A percentile compares a stretch with the other conserved stretches of the same genome.
These are phyloP conservation scores for Trifolium fragiferum DNA, from an alignment of 306 rosid species.

Conservation along the genomic window DNA sequence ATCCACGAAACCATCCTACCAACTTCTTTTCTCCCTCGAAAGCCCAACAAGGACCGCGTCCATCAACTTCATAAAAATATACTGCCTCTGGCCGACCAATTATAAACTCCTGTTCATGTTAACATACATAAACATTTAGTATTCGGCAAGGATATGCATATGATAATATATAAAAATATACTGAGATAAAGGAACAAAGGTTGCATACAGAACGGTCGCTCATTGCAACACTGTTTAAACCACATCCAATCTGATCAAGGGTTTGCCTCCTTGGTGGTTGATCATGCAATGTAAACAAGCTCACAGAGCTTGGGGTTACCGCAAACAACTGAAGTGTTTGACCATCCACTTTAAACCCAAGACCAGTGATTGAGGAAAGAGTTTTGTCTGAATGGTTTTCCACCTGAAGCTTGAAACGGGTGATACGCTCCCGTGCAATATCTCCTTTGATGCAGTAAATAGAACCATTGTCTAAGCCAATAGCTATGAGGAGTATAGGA, in stretches of 20 bases:
- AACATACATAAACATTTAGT: conserved; percentile 41
- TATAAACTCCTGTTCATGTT: conserved; percentile 72
- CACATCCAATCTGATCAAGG: conserved; percentile 93
- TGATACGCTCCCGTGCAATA: conserved; percentile 93
- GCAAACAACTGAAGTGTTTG: conserved; percentile 92
- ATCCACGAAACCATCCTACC: conserved; percentile 97
- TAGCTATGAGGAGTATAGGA: conserved; percentile 85
- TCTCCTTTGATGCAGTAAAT: conserved; percentile 97
- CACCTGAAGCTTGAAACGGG: conserved; percentile 89
- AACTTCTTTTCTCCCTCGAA: conserved; percentile 97
- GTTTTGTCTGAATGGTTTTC: conserved; percentile 67
- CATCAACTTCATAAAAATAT: conserved; percentile 96
- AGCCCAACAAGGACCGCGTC: conserved; percentile 99
- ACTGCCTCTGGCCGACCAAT: conserved; percentile 96
- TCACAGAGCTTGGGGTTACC: conserved; percentile 85
- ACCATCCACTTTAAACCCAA: conserved; percentile 95
- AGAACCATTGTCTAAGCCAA: conserved; percentile 90
- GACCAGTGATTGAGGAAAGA: conserved; percentile 71
- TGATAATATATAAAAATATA: conserved; percentile 17
- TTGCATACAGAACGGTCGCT: conserved; percentile 84
- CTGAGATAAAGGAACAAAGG: conserved; percentile 30
- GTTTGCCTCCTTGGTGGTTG: conserved; percentile 89
- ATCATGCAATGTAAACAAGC: conserved; percentile 74
- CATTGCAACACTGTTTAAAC: conserved; percentile 77
- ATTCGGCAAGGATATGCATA: conserved; percentile 30